phyloP scores from a whole-genome alignment of 1,284 basidiomycete genomes.

The Pyrrhoderma noxium region DNA sequence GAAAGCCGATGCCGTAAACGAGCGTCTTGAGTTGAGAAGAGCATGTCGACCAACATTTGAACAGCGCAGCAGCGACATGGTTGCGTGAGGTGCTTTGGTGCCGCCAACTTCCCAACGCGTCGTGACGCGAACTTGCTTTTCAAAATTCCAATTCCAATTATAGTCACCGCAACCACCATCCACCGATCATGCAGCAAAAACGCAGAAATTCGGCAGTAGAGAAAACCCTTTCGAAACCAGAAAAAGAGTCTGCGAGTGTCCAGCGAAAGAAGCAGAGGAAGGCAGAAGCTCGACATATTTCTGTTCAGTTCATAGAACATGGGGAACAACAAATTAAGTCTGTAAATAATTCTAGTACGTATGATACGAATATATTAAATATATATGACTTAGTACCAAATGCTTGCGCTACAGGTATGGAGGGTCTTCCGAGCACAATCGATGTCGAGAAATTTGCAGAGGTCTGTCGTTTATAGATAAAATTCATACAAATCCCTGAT shows the following conservation, averaged over 20 bases:
- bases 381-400: too few species aligned
- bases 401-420: slow-evolving; percentile 35
- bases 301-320: slow-evolving; percentile 41
- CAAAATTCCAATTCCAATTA: slow-evolving; percentile 4
- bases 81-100: too few species aligned
- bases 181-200: slow-evolving; percentile 41
- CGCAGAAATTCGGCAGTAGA: slow-evolving; percentile 43
- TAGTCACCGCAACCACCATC: not conserved
- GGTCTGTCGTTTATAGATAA: slow-evolving; percentile 40
- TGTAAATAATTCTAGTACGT: not conserved
- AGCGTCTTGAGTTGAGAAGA: slow-evolving; percentile 20
- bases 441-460: slow-evolving; percentile 85
- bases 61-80: slow-evolving; percentile 15
- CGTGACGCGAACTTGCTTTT: not conserved
- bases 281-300: slow-evolving; percentile 55
- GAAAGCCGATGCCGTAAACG: slow-evolving; percentile 32
- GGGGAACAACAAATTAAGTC: slow-evolving; percentile 4
- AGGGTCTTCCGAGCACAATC: slow-evolving; percentile 62
- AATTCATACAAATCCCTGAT: slow-evolving; percentile 5
- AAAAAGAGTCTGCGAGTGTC: slow-evolving; percentile 35
- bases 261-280: slow-evolving; percentile 66
- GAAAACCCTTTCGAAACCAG: too few species aligned
- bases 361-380: too few species aligned
- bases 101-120: too few species aligned
- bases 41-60: slow-evolving; percentile 5